A percentile compares a stretch with the other conserved stretches of the same genome.
Evolutionary conservation across 441 rosid species (phyloP).

Genomic region (Gossypium davidsonii): DNA sequence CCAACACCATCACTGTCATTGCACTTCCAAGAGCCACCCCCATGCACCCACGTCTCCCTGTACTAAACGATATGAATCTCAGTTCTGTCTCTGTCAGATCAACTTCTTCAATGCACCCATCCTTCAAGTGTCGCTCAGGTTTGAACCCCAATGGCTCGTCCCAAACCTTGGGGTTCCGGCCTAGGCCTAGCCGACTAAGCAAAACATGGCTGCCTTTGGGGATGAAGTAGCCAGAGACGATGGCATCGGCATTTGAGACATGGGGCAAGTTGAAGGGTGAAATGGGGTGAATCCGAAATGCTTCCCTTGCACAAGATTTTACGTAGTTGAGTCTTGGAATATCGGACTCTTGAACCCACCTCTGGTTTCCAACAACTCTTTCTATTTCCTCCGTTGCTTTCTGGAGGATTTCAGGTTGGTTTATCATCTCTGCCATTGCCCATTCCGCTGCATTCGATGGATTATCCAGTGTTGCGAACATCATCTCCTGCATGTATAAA

Average conservation of each 20-base stretch:
- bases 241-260: background rate
- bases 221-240: background rate
- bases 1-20: constrained; percentile 28
- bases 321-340: constrained; percentile 30
- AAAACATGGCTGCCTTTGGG: constrained; percentile 21
- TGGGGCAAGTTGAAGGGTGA: background rate
- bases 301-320: constrained; percentile 33
- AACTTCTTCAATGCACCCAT: constrained; percentile 15
- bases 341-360: constrained; percentile 41
- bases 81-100: constrained; percentile 32
- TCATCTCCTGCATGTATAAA: constrained; percentile 8
- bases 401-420: constrained; percentile 32
- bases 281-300: constrained; percentile 16
- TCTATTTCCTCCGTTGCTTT: constrained; percentile 39
- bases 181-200: constrained; percentile 6
- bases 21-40: constrained; percentile 32
- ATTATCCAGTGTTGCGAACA: constrained; percentile 37
- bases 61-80: constrained; percentile 40
- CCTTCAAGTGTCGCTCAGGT: constrained; percentile 27
- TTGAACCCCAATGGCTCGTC: background rate
- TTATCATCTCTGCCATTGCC: constrained; percentile 44
- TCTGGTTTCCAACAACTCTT: constrained; percentile 35
- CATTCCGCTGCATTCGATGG: constrained; percentile 42
- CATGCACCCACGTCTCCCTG: constrained; percentile 38
- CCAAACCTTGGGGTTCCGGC: constrained; percentile 4